These are phyloP conservation scores for Suillus clintonianus DNA, from an alignment of 768 basidiomycete genomes.

Conservation along the genomic window DNA sequence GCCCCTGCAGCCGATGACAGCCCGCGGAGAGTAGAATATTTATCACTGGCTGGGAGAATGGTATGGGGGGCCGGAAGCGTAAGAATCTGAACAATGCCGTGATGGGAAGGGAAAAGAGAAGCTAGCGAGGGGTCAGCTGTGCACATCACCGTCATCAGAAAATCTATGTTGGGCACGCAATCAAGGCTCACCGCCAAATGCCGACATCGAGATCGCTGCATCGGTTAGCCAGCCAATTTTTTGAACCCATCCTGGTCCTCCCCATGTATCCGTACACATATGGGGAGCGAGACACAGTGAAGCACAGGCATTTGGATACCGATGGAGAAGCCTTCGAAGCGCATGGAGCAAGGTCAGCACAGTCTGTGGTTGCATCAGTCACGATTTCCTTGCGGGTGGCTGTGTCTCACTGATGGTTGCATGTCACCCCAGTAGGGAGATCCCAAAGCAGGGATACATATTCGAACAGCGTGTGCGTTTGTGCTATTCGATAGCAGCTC, in stretches of 20 bases:
- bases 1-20: conserved; percentile 56
- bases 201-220: conserved; percentile 68
- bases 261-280: conserved; percentile 58
- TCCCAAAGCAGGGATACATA: conserved; percentile 66
- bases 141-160: conserved; percentile 12
- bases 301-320: conserved; percentile 61
- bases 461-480: conserved; percentile 44
- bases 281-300: conserved; percentile 68
- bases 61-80: conserved; percentile 74
- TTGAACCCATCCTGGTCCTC: conserved; percentile 70
- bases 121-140: conserved; percentile 78
- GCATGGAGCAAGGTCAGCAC: conserved; percentile 72
- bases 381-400: background rate
- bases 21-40: conserved; percentile 81
- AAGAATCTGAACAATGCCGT: conserved; percentile 82
- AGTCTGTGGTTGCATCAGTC: conserved; percentile 35
- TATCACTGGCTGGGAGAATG: conserved; percentile 77
- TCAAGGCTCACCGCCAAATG: conserved; percentile 70
- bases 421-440: conserved; percentile 72
- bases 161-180: background rate
- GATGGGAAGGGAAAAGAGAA: conserved; percentile 76
- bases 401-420: conserved; percentile 47
- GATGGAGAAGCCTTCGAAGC: conserved; percentile 62
- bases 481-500: conserved; percentile 17
- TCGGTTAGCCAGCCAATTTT: conserved; percentile 82